These are phyloP conservation scores for Aspergillus sp. DNA, from an alignment of 2,329 filamentous ascomycete species.

Conservation along the genomic window DNA sequence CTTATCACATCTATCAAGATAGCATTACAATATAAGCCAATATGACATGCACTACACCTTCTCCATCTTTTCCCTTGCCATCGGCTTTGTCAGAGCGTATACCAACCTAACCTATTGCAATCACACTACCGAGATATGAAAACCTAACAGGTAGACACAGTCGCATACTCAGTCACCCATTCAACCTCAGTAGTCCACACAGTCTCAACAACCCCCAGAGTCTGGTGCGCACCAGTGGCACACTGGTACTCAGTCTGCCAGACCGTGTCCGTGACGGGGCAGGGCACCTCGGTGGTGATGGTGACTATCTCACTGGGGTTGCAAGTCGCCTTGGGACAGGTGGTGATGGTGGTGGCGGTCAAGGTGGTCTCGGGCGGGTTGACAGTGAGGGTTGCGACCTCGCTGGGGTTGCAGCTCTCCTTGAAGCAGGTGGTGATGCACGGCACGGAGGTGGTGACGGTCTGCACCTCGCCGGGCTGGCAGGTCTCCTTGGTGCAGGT, in stretches of 20 bases:
- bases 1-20: neutral
- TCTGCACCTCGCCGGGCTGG: neutral
- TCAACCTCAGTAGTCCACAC: neutral
- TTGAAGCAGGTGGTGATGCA: neutral
- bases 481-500: neutral
- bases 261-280: neutral
- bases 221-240: neutral
- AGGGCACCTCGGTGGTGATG: neutral
- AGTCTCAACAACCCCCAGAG: neutral
- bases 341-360: neutral
- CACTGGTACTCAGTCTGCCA: neutral
- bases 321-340: neutral
- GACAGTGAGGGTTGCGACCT: neutral
- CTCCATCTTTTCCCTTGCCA: neutral
- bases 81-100: neutral
- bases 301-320: neutral
- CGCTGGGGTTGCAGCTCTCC: neutral
- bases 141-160: neutral
- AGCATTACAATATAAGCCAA: neutral
- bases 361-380: neutral
- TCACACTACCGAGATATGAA: no score
- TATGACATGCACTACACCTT: neutral
- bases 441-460: neutral
- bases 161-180: neutral
- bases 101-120: no score